Evolutionary conservation across 2,329 filamentous ascomycete genomes (phyloP).

Genomic region (Hypoxylon sp.): DNA sequence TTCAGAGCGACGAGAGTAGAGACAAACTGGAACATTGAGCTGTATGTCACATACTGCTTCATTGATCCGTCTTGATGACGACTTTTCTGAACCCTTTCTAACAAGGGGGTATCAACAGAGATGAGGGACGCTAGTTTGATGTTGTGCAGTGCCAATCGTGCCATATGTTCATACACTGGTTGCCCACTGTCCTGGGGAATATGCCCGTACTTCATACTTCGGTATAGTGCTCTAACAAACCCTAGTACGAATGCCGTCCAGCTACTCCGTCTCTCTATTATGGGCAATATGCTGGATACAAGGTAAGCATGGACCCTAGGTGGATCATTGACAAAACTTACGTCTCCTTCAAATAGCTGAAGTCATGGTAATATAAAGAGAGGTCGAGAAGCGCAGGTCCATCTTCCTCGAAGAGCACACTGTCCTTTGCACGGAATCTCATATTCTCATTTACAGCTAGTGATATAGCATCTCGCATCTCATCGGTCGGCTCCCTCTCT

Average conservation of each 20-base stretch:
- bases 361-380: constrained; percentile 19
- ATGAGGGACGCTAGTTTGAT: constrained; percentile 19
- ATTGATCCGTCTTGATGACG: not conserved
- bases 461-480: constrained; percentile 11
- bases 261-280: constrained; percentile 4
- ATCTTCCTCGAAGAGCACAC: constrained; percentile 34
- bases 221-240: constrained; percentile 27
- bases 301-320: not conserved
- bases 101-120: not conserved
- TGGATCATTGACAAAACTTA: constrained; percentile 25
- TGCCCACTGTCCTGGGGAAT: constrained; percentile 19
- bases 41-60: constrained; percentile 11
- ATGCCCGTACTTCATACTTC: constrained; percentile 29
- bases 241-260: constrained; percentile 38
- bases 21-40: constrained; percentile 29
- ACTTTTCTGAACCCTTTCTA: not conserved
- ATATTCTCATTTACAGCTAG: constrained; percentile 14
- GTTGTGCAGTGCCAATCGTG: constrained; percentile 9
- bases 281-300: constrained; percentile 28
- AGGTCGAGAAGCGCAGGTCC: constrained; percentile 40
- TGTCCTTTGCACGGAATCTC: not conserved
- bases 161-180: constrained; percentile 35
- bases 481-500: not conserved
- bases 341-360: constrained; percentile 34
- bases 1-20: constrained; percentile 39